Evolutionary conservation across 768 basidiomycete species (phyloP).

Genomic region (button mushroom (Agaricus bisporus)): DNA sequence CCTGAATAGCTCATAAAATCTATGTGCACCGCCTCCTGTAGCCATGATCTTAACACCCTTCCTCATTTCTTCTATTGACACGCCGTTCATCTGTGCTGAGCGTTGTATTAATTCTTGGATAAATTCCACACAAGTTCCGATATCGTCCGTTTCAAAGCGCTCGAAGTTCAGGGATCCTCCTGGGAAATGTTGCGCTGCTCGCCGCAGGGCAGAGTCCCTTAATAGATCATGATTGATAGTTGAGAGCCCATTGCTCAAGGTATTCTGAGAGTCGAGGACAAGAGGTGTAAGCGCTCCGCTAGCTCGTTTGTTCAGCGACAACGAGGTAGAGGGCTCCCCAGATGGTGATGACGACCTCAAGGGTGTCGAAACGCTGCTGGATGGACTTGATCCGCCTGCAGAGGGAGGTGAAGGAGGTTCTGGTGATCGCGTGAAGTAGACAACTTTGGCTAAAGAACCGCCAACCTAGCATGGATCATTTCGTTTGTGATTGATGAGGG

Average conservation of each 20-base stretch:
- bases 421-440: conserved; percentile 95
- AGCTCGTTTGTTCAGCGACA: conserved; percentile 31
- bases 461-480: conserved; percentile 64
- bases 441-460: conserved; percentile 94
- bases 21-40: conserved; percentile 95
- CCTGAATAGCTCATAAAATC: conserved; percentile 81
- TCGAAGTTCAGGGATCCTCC: conserved; percentile 98
- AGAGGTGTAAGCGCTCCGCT: conserved; percentile 82
- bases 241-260: conserved; percentile 26
- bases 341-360: conserved; percentile 35
- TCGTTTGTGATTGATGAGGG: background rate
- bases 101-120: conserved; percentile 81
- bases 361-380: conserved; percentile 39
- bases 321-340: conserved; percentile 24
- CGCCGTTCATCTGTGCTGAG: conserved; percentile 80
- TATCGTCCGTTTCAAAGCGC: conserved; percentile 90
- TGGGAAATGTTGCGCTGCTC: conserved; percentile 78
- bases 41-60: conserved; percentile 94
- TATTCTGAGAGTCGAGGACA: conserved; percentile 47
- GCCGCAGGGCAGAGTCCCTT: conserved; percentile 61
- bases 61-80: conserved; percentile 87
- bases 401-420: conserved; percentile 80
- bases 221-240: conserved; percentile 39
- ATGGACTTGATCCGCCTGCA: conserved; percentile 46
- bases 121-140: conserved; percentile 79